Conservation (phyloP, 2,329 filamentous ascomycete genomes). For the Cryphonectria parasitica region DNA sequence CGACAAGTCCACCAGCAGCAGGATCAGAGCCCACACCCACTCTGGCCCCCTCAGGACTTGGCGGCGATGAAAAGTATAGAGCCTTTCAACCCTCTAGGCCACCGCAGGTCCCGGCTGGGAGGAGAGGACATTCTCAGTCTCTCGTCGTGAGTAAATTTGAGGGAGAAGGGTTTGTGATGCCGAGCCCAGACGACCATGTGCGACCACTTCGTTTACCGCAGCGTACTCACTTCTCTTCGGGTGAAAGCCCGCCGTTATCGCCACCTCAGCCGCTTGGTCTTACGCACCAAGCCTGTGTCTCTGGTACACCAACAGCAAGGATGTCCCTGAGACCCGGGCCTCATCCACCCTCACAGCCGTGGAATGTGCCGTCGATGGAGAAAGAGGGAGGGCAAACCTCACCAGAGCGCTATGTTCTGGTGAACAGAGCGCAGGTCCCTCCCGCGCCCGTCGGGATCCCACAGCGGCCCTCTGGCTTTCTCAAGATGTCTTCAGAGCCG, state of each 20-base stretch:
- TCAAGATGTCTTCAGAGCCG: constrained; percentile 2
- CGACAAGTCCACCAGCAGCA: background rate
- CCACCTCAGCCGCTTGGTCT: background rate
- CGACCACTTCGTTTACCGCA: background rate
- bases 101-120: background rate
- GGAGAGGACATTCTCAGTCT: background rate
- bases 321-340: background rate
- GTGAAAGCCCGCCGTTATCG: background rate
- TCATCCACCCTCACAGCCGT: background rate
- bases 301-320: background rate
- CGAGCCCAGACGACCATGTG: background rate
- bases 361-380: background rate
- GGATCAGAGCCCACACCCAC: background rate
- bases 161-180: background rate
- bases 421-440: background rate
- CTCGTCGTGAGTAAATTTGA: background rate
- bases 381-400: background rate
- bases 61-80: background rate
- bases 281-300: background rate
- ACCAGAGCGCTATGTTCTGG: background rate
- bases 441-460: background rate
- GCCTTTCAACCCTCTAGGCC: background rate
- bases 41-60: background rate
- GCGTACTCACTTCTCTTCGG: background rate
- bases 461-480: background rate